Evolutionary conservation across 257 asterid species (phyloP), one percentile per base, ranked within the genome.

Genomic region (Leptodermis oblonga): DNA sequence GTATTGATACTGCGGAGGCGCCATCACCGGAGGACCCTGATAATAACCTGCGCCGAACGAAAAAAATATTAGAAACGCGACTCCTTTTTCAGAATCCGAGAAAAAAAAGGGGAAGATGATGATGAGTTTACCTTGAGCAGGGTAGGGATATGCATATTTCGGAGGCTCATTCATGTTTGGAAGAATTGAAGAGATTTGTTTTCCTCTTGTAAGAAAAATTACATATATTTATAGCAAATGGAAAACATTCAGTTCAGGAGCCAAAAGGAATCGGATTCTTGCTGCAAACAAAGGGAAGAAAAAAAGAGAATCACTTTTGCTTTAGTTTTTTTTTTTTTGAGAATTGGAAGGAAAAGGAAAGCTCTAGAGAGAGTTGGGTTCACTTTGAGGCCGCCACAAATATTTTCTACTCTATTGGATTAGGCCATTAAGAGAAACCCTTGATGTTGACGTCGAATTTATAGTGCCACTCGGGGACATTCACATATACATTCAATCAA

Each of bases 1-100:
- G 48, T 85, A 85, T 26, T 71, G 71, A 26, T 70, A 74, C 73
- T 78, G 83, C 0, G 97, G 97, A 1, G 96, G 96, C 37, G 95
- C 85, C 96, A 88, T 76, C 39, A 90, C 96, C 1, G 94, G 89
- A 62, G 95, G 96, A 10, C 90, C 92, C 68, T 88, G 87, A 18
- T 90, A 90, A 71, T 85, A 76, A 31, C 97, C 97, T 87, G 78
- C 15, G 31, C 36, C 77, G 17, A 30, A 56, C 12, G 6, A 1
- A 37, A 23, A 0, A 48, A n/a, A n/a, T n/a, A n/a, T n/a, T n/a
- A n/a, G n/a, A n/a, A n/a, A n/a, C n/a, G n/a, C n/a, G n/a, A n/a
- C n/a, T n/a, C n/a, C n/a, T n/a, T n/a, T 45, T 20, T 20, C 14
- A 39, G 9, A 39, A 4, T 10, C 43, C 43, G 7, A 39, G 43